phyloP scores from a whole-genome alignment of 306 rosid species.

The Bauhinia variegata region DNA sequence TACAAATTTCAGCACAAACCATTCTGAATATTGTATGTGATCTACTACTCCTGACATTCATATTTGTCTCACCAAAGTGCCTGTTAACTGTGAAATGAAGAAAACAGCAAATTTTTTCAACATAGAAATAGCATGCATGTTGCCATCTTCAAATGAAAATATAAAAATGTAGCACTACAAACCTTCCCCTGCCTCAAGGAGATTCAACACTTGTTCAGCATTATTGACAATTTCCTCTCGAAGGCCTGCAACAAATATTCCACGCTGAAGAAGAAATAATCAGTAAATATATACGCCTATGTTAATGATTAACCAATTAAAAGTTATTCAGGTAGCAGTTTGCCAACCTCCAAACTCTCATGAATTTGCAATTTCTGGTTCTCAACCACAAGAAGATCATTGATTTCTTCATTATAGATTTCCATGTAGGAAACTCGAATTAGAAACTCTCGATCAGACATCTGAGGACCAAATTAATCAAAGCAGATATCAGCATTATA shows the following conservation, averaged over 20 bases:
- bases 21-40: constrained; percentile 97
- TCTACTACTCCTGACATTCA: constrained; percentile 94
- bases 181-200: constrained; percentile 91
- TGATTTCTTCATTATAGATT: constrained; percentile 93
- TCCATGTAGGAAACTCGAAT: constrained; percentile 95
- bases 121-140: constrained; percentile 27
- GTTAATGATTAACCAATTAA: constrained; percentile 1
- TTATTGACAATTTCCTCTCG: constrained; percentile 80
- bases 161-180: constrained; percentile 31
- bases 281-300: constrained; percentile 29
- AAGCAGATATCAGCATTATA: constrained; percentile 27
- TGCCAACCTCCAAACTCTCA: constrained; percentile 88
- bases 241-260: constrained; percentile 92
- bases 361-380: constrained; percentile 92
- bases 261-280: constrained; percentile 61
- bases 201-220: constrained; percentile 81
- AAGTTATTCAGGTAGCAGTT: constrained; percentile 6
- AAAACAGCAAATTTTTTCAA: constrained; percentile 20
- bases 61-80: constrained; percentile 96
- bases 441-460: constrained; percentile 79
- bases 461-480: constrained; percentile 43
- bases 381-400: constrained; percentile 82
- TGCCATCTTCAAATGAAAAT: constrained; percentile 17
- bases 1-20: constrained; percentile 49
- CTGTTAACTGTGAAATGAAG: constrained; percentile 68